Evolutionary conservation across 495 filamentous ascomycete species (phyloP).

Genomic region (Hypoxylon trugodes): DNA sequence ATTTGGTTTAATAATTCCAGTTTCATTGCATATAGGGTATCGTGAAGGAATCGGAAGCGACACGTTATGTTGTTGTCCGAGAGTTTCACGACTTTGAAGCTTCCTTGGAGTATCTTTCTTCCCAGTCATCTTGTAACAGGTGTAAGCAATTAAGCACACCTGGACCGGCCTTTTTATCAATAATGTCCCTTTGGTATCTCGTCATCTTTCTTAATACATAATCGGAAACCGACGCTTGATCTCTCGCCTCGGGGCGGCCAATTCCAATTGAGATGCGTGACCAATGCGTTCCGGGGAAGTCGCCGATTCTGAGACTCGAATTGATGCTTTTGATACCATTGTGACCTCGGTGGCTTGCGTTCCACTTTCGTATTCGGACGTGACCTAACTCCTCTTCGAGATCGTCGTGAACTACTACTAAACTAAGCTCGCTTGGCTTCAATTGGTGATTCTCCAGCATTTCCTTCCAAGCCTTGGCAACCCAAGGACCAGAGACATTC

Average conservation of each 20-base stretch:
- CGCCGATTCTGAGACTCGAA: slow-evolving; percentile 51
- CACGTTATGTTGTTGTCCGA: too few relatives aligned
- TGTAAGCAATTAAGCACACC: slow-evolving; percentile 60
- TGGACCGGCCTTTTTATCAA: slow-evolving; percentile 59
- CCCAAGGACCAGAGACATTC: slow-evolving; percentile 74
- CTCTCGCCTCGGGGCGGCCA: slow-evolving; percentile 69
- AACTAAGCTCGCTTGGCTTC: slow-evolving; percentile 47
- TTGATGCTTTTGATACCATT: slow-evolving; percentile 79
- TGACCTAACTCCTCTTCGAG: slow-evolving; percentile 74
- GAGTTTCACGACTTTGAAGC: neutral
- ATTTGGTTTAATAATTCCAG: too few relatives aligned
- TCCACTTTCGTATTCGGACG: slow-evolving; percentile 63
- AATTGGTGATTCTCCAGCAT: slow-evolving; percentile 42
- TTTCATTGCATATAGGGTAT: too few relatives aligned
- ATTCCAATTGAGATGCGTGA: slow-evolving; percentile 73
- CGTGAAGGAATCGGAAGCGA: too few relatives aligned
- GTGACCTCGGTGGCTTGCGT: slow-evolving; percentile 75
- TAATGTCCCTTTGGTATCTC: slow-evolving; percentile 52
- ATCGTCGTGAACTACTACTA: slow-evolving; percentile 87
- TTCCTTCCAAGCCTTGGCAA: slow-evolving; percentile 56
- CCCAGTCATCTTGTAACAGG: slow-evolving; percentile 55
- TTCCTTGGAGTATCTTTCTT: neutral
- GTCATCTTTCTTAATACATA: slow-evolving; percentile 76
- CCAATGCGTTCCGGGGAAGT: slow-evolving; percentile 41
- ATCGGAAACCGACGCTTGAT: slow-evolving; percentile 63